Evolutionary conservation across 495 filamentous ascomycete species (phyloP), one percentile per base, ranked within the genome.

Genomic region (Oidiodendron maius): DNA sequence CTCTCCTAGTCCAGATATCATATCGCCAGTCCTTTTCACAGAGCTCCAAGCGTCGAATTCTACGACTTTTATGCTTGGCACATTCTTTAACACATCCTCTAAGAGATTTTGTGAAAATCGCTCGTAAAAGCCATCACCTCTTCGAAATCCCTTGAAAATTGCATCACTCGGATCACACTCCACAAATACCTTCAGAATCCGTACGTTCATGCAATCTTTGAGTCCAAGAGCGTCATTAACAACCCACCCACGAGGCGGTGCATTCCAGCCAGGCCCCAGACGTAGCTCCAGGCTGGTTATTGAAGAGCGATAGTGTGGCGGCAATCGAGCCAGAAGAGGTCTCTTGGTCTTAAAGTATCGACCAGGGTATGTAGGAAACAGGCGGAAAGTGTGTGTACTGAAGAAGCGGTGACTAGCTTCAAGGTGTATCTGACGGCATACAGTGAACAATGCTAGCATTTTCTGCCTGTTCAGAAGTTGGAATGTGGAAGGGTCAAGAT

Each of bases 331-430:
- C 16, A 86, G 68, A 2, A 87, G 71, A 0, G 82, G 81, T 43
- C 65, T 70, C 59, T 80, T 80, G 16, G 74, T 80, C 63, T 82
- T 76, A 50, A 75, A 74, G 65, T 76, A 78, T 44, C 76, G 78
- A 34, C 85, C 83, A 36, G 84, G 81, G 51, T 84, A 76, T 17
- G 80, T 77, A 4, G 83, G 83, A 55, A 91, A 94, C 34, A 94
- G 61, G 35, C 87, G 84, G 62, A 93, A 86, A 5, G 81, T 84
- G 57, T 86, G 83, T 24, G 69, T 74, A 54, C 80, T 77, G 64
- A 89, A 94, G 66, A 91, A 94, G 59, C 77, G 69, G 51, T 82
- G 71, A 24, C 76, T 80, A 2, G 88, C 83, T 64, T 94, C 89
- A 18, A 71, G 61, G 61, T 91, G 81, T 50, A 93, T 66, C 13